Base-by-base conservation (phyloP, 202 grass and related monocot genomes). In the Musa balbisiana region DNA sequence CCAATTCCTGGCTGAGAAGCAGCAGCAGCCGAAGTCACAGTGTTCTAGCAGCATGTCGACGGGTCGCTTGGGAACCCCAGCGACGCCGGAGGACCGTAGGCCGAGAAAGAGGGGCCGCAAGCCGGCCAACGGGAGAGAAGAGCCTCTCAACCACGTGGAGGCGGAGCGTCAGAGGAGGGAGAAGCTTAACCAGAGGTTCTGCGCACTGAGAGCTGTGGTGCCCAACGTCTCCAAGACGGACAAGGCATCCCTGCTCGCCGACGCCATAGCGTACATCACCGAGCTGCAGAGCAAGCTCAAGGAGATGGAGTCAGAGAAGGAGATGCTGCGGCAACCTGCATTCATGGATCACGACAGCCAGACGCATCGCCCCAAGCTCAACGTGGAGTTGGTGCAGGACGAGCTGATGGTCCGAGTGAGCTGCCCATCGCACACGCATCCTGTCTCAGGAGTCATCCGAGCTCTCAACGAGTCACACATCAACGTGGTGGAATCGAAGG, bases 221-320 rank as follows among this genome's bases (percentile, higher is more conserved):
- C 92, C 88, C 11, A 89, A 87, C 76, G 91, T 95, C 55, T 89
- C 88, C 24, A 95, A 94, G 80, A 94, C 88, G 88, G 91, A 94
- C 81, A 33, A 33, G 29, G 29, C 29, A 33, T 33, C 29, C 29
- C 29, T 33, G 29, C 29, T 33, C 29, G 29, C 88, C 72, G 88
- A 95, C 72, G 92, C 92, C 75, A 95, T 91, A 81, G 66, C 92
- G 0, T 88, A 95, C 84, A 91, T 95, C 81, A 82, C 91, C 80
- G 88, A 95, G 75, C 87, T 95, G 77, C 88, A 95, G 72, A 33
- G 29, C 3, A 33, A 33, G 29, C 29, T 33, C 29, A 33, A 4
- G 29, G 29, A 33, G 29, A 33, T 76, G 53, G 9, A 80, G 79
- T 1, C 29, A 33, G 76, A 91, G 53, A 76, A 82, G 64, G 76